A percentile compares a stretch with the other conserved stretches of the same genome.
Conservation (phyloP, 257 asterid genomes). For the Mentha longifolia region DNA sequence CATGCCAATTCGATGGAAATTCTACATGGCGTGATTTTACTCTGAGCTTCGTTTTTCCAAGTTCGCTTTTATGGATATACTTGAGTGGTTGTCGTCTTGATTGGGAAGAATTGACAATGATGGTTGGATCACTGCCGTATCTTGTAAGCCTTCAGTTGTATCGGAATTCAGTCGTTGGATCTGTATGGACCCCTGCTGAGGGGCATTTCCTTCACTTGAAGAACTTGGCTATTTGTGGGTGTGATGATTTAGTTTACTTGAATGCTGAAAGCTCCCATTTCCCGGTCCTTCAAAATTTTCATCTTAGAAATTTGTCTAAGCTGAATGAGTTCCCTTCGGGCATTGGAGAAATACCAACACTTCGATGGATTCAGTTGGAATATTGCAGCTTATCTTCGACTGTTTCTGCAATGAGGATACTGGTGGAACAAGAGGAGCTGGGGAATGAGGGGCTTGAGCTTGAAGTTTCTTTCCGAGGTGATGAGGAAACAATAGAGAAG, state of each 20-base stretch:
- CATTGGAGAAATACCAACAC: background rate
- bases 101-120: background rate
- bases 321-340: background rate
- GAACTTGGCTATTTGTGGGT: background rate
- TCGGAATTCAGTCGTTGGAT: background rate
- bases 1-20: background rate
- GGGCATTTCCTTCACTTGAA: background rate
- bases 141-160: background rate
- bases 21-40: background rate
- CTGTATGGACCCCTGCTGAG: background rate
- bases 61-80: background rate
- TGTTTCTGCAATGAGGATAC: background rate
- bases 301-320: background rate
- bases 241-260: background rate
- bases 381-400: background rate
- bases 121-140: constrained; percentile 1
- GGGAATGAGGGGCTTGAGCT: background rate
- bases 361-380: background rate
- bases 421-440: background rate
- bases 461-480: background rate
- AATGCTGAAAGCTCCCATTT: background rate
- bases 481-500: background rate
- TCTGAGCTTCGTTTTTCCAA: background rate
- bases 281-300: background rate
- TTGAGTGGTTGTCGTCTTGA: background rate